These are phyloP conservation scores for Geoglossum cookeanum DNA, from an alignment of 2,329 filamentous ascomycete genomes.

Conservation along the genomic window DNA sequence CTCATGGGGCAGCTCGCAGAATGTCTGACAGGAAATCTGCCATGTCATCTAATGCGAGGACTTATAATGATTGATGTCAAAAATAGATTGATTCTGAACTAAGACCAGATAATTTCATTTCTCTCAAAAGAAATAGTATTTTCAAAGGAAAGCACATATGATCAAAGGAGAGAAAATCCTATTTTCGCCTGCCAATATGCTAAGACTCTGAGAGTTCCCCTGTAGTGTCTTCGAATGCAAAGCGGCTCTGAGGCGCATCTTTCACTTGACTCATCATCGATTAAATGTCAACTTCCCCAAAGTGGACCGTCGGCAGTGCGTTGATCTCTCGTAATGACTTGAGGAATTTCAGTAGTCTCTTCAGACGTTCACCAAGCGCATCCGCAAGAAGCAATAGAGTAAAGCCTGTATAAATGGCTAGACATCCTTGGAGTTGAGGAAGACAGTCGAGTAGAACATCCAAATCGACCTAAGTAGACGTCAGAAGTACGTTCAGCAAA, in stretches of 20 bases:
- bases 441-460: not conserved
- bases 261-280: no score
- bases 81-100: not conserved
- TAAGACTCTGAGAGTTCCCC: not conserved
- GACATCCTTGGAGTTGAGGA: not conserved
- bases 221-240: no score
- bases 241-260: no score
- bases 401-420: not conserved
- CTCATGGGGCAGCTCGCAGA: no score
- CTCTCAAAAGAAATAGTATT: slow-evolving; percentile 7
- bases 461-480: not conserved
- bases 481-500: not conserved
- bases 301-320: not conserved
- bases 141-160: slow-evolving; percentile 13
- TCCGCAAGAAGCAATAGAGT: not conserved
- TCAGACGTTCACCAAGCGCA: not conserved
- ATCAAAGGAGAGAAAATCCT: not conserved
- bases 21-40: no score
- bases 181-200: not conserved
- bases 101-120: not conserved
- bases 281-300: no score
- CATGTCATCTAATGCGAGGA: no score
- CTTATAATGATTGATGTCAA: not conserved
- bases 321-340: not conserved
- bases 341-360: not conserved